Conservation (phyloP, 768 basidiomycete genomes). For the Pulveroboletus ravenelii region DNA sequence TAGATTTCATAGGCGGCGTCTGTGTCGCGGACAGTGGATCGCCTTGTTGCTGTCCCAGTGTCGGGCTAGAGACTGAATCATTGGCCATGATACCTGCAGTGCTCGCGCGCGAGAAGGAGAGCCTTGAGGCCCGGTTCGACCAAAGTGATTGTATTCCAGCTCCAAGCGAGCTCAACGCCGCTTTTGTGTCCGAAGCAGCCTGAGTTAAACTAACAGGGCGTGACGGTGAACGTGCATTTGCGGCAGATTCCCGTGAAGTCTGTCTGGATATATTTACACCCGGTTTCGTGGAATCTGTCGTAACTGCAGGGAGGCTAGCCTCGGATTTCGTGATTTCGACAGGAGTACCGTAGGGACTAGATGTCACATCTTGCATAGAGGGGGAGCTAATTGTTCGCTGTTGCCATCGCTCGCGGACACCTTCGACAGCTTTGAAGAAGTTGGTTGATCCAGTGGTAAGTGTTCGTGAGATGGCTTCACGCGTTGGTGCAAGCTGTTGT, state of each 20-base stretch:
- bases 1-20: conserved; percentile 11
- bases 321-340: conserved; percentile 31
- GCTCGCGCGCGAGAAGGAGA: conserved; percentile 33
- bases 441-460: conserved; percentile 68
- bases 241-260: conserved; percentile 26
- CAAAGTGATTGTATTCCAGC: conserved; percentile 47
- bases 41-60: conserved; percentile 2
- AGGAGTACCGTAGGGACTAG: conserved; percentile 18
- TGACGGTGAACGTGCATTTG: conserved; percentile 5
- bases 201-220: conserved; percentile 29
- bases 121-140: conserved; percentile 36
- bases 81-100: conserved; percentile 21
- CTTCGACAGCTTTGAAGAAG: conserved; percentile 88
- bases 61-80: conserved; percentile 18
- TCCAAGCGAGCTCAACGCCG: conserved; percentile 38
- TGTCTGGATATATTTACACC: conserved; percentile 14
- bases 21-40: conserved; percentile 1
- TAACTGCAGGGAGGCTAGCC: conserved; percentile 10
- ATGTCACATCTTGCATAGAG: conserved; percentile 21
- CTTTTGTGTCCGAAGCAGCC: conserved; percentile 32
- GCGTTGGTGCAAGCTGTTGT: conserved; percentile 88
- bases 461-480: conserved; percentile 82
- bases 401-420: conserved; percentile 73
- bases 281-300: conserved; percentile 13
- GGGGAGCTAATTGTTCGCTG: conserved; percentile 32